Evolutionary conservation across 2,329 filamentous ascomycete species (phyloP).

Genomic region (Knoxdaviesia proteae): DNA sequence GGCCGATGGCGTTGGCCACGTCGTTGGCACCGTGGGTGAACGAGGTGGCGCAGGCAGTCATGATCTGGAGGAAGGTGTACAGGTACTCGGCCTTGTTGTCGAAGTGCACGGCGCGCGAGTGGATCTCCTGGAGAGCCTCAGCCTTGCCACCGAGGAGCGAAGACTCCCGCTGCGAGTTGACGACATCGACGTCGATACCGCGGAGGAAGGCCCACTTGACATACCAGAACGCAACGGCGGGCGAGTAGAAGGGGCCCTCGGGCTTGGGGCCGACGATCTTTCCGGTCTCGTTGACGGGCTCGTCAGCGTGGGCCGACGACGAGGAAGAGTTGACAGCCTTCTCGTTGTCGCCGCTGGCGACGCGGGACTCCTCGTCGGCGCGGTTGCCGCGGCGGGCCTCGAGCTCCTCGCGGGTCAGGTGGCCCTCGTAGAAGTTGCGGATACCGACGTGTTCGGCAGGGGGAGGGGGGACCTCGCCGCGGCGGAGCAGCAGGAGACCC

Average conservation of each 20-base stretch:
- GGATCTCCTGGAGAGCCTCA: constrained; percentile 19
- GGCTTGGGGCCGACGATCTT: constrained; percentile 11
- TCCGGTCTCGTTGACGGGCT: background rate
- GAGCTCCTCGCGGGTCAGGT: constrained; percentile 24
- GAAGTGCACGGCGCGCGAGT: constrained; percentile 26
- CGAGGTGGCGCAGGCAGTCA: constrained; percentile 31
- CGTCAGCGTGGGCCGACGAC: constrained; percentile 3
- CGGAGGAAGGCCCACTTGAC: constrained; percentile 20
- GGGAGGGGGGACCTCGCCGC: constrained; percentile 10
- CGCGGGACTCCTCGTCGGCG: constrained; percentile 12
- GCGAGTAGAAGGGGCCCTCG: constrained; percentile 17
- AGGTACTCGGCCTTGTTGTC: constrained; percentile 31
- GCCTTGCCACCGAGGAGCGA: constrained; percentile 23
- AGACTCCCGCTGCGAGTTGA: constrained; percentile 22
- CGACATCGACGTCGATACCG: constrained; percentile 26
- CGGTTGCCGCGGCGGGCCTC: constrained; percentile 15
- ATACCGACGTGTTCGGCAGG: constrained; percentile 20
- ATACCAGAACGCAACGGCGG: constrained; percentile 18
- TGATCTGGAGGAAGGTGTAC: constrained; percentile 25
- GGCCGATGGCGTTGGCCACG: constrained; percentile 29
- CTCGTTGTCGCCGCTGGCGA: constrained; percentile 7
- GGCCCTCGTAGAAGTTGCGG: constrained; percentile 27
- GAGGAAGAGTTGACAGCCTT: background rate
- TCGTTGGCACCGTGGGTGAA: constrained; percentile 37
- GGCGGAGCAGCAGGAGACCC: constrained; percentile 23